phyloP scores from a whole-genome alignment of 106 monocot species.

The Agapanthus africanus region DNA sequence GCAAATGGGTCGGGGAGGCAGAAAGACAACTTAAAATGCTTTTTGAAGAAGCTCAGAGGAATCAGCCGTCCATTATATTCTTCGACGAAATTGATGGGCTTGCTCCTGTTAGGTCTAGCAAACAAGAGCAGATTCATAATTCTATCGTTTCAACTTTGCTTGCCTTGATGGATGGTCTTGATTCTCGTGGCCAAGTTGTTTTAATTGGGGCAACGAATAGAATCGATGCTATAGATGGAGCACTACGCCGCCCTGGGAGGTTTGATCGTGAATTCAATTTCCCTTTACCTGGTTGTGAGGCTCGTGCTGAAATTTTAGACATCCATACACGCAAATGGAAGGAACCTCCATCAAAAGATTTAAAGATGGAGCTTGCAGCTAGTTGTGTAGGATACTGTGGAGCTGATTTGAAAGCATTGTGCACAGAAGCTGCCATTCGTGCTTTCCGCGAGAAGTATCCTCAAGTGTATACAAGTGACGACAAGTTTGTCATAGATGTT shows the following conservation, averaged over 20 bases:
- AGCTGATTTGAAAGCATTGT: conserved; percentile 93
- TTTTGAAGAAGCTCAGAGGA: conserved; percentile 96
- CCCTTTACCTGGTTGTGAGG: conserved; percentile 89
- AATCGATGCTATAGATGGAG: conserved; percentile 98
- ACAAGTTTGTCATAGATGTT: conserved; percentile 98
- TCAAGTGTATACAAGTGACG: conserved; percentile 97
- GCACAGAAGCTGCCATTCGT: conserved; percentile 96
- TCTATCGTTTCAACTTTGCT: conserved; percentile 98
- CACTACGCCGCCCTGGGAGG: conserved; percentile 89
- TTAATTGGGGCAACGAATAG: conserved; percentile 98
- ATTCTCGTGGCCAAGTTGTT: conserved; percentile 97
- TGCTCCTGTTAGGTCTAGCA: conserved; percentile 98
- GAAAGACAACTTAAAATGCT: conserved; percentile 93
- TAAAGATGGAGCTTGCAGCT: conserved; percentile 94
- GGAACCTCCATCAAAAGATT: conserved; percentile 72
- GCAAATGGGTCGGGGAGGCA: conserved; percentile 99
- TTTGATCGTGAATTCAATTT: conserved; percentile 98
- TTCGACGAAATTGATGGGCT: conserved; percentile 99
- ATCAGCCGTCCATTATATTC: conserved; percentile 98
- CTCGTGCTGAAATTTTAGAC: conserved; percentile 88
- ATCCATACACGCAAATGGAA: conserved; percentile 99
- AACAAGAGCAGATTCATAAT: conserved; percentile 99
- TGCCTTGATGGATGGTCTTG: conserved; percentile 98
- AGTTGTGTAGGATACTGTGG: conserved; percentile 99
- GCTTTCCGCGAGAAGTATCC: conserved; percentile 99